phyloP scores from a whole-genome alignment of 352 stramenopile species.

The Phytopythium montanum region DNA sequence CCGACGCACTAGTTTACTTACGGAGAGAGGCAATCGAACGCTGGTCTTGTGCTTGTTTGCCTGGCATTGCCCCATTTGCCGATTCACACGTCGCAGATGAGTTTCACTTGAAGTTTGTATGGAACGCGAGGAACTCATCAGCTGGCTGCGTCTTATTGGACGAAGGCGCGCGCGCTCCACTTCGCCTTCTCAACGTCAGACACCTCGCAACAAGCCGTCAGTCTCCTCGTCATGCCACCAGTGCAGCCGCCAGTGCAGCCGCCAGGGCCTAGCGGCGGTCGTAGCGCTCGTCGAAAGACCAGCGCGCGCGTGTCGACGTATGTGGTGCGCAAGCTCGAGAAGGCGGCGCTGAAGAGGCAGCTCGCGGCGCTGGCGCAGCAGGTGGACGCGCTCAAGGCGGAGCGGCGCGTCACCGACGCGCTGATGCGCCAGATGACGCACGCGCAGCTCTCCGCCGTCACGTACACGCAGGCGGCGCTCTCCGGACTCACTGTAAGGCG shows the following conservation, averaged over 20 bases:
- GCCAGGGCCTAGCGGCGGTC: no score
- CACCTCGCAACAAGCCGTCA: no score
- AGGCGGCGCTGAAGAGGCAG: constrained; percentile 14
- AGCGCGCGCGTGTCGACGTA: constrained; percentile 21
- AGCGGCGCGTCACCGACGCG: constrained; percentile 12
- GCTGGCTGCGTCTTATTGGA: no score
- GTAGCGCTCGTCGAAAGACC: constrained; percentile 13
- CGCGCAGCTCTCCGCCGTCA: constrained; percentile 15
- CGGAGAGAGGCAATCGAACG: background rate
- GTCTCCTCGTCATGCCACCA: no score
- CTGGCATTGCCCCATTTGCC: no score
- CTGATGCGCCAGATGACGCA: constrained; percentile 9
- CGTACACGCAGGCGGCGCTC: constrained; percentile 8
- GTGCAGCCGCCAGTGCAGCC: no score
- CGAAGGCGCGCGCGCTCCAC: no score
- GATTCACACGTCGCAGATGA: no score
- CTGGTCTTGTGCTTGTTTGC: background rate
- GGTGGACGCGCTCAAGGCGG: constrained; percentile 21
- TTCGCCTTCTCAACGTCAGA: no score
- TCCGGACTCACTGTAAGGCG: background rate
- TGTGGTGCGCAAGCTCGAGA: constrained; percentile 22
- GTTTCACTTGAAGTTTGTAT: no score
- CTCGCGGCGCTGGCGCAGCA: constrained; percentile 12
- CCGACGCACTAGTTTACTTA: background rate
- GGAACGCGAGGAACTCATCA: no score